Conservation (phyloP, 2,329 filamentous ascomycete genomes). For the Ophiostoma quercus region DNA sequence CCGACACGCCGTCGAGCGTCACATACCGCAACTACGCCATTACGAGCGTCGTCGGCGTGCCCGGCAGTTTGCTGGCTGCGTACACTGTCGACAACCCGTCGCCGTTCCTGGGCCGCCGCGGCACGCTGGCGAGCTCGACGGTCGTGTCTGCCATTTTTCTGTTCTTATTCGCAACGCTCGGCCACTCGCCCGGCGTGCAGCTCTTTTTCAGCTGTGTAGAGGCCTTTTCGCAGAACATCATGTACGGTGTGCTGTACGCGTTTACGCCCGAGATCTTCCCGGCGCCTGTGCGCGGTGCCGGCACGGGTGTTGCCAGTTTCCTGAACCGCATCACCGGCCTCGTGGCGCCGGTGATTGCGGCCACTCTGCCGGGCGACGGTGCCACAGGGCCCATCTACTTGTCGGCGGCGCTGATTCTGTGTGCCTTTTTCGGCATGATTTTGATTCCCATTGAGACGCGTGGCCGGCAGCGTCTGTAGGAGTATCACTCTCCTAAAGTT, state of each 20-base stretch:
- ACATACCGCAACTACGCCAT: slow-evolving; percentile 80
- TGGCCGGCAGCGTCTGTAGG: slow-evolving; percentile 51
- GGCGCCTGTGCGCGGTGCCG: slow-evolving; percentile 64
- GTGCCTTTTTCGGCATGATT: slow-evolving; percentile 55
- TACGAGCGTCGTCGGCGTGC: slow-evolving; percentile 69
- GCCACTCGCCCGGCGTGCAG: slow-evolving; percentile 52
- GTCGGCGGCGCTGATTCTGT: slow-evolving; percentile 51
- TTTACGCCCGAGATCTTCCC: slow-evolving; percentile 76
- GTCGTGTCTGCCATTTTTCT: slow-evolving; percentile 63
- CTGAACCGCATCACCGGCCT: slow-evolving; percentile 64
- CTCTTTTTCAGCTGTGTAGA: slow-evolving; percentile 63
- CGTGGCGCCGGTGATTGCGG: slow-evolving; percentile 63
- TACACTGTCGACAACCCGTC: slow-evolving; percentile 63
- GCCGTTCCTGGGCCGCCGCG: slow-evolving; percentile 61
- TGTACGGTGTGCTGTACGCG: slow-evolving; percentile 71
- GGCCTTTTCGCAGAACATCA: slow-evolving; percentile 69
- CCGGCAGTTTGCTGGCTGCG: slow-evolving; percentile 68
- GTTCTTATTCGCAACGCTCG: slow-evolving; percentile 60
- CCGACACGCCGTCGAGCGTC: slow-evolving; percentile 38
- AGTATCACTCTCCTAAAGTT: neutral
- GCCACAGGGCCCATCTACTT: slow-evolving; percentile 54
- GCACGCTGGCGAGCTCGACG: slow-evolving; percentile 64
- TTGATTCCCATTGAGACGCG: slow-evolving; percentile 60
- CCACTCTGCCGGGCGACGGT: slow-evolving; percentile 53
- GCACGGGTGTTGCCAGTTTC: slow-evolving; percentile 66